phyloP scores from a whole-genome alignment of 2,329 filamentous ascomycete species.

The Cladosporium sp. region DNA sequence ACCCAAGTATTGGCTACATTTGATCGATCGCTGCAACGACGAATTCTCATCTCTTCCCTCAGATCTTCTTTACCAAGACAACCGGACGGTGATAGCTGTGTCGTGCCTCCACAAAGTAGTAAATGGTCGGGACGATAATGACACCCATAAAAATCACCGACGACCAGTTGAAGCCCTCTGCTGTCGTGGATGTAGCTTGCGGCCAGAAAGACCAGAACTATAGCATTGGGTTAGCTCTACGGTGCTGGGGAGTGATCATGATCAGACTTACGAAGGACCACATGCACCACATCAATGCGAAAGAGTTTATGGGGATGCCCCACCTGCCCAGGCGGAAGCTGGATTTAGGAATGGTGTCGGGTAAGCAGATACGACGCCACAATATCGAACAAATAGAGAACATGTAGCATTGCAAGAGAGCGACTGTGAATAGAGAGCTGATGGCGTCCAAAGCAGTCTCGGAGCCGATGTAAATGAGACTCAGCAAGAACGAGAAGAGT shows the following conservation, averaged over 20 bases:
- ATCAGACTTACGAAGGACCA: slow-evolving; percentile 20
- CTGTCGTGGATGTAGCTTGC: no score
- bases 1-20: background rate
- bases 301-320: slow-evolving; percentile 26
- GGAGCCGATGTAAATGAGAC: slow-evolving; percentile 31
- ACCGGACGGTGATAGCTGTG: slow-evolving; percentile 25
- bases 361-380: no score
- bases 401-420: no score
- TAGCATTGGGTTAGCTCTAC: no score
- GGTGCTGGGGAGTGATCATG: background rate
- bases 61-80: slow-evolving; percentile 19
- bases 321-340: slow-evolving; percentile 21
- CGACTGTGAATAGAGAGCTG: no score
- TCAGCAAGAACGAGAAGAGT: slow-evolving; percentile 27
- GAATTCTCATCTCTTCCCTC: no score
- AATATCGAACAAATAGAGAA: no score
- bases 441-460: slow-evolving; percentile 30
- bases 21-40: background rate
- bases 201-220: no score
- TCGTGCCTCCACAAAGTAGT: slow-evolving; percentile 21
- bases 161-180: slow-evolving; percentile 25
- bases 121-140: slow-evolving; percentile 19
- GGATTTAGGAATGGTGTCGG: background rate
- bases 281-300: slow-evolving; percentile 22
- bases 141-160: slow-evolving; percentile 22